Evolutionary conservation across 495 filamentous ascomycete species (phyloP).

Genomic region (Thozetella sp.): DNA sequence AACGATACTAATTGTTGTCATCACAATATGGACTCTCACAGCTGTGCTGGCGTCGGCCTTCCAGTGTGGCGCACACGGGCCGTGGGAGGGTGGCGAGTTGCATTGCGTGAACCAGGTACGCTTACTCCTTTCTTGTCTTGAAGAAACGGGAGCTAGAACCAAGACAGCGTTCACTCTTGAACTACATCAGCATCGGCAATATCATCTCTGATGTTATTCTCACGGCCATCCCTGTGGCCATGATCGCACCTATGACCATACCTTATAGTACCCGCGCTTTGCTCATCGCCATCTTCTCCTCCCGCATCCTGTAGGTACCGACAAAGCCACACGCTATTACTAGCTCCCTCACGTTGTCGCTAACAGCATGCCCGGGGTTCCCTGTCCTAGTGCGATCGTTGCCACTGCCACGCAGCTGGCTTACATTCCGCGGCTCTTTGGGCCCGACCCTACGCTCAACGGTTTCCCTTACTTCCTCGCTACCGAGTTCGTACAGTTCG

Average conservation of each 20-base stretch:
- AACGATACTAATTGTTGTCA: slow-evolving; percentile 5
- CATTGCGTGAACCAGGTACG: too few species aligned
- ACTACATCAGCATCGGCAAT: slow-evolving; percentile 40
- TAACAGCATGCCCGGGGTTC: too few species aligned
- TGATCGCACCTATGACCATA: slow-evolving; percentile 30
- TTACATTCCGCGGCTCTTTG: slow-evolving; percentile 20
- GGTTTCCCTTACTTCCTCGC: slow-evolving; percentile 24
- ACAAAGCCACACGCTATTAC: too few species aligned
- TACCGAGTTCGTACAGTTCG: slow-evolving; percentile 21
- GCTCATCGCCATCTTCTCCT: slow-evolving; percentile 19
- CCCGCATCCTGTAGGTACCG: slow-evolving; percentile 20
- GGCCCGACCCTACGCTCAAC: slow-evolving; percentile 16
- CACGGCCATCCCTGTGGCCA: slow-evolving; percentile 33
- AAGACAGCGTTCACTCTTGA: slow-evolving; percentile 40
- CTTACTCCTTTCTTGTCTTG: too few species aligned
- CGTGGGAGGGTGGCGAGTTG: too few species aligned
- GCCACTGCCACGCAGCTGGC: slow-evolving; percentile 18
- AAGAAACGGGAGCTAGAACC: too few species aligned
- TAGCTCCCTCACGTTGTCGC: too few species aligned
- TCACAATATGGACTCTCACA: too few species aligned
- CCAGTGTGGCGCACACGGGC: too few species aligned
- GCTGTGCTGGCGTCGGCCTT: too few species aligned
- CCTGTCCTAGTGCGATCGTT: slow-evolving; percentile 15
- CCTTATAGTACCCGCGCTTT: slow-evolving; percentile 13
- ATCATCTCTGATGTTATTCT: slow-evolving; percentile 43